A percentile compares a stretch with the other conserved stretches of the same genome.
Evolutionary conservation across 2,329 filamentous ascomycete species (phyloP).

Genomic region (Aspergillus thermomutatus): DNA sequence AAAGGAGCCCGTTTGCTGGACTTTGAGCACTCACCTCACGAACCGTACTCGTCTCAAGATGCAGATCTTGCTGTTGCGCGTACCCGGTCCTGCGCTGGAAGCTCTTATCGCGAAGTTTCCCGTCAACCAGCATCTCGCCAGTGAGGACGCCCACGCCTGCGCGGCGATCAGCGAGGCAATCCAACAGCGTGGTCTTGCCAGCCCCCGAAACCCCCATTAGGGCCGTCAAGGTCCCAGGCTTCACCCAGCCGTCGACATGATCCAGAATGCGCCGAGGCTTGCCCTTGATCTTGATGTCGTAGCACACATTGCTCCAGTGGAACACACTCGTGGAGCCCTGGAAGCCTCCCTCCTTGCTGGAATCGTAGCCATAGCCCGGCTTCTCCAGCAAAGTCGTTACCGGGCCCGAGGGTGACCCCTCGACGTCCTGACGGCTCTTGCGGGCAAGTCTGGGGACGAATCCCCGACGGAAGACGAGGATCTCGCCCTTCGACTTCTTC

Average conservation of each 20-base stretch:
- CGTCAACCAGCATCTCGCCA: conserved; percentile 83
- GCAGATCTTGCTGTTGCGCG: conserved; percentile 88
- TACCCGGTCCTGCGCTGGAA: conserved; percentile 94
- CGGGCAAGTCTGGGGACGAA: conserved; percentile 47
- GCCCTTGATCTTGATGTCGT: conserved; percentile 75
- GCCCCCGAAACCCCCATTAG: conserved; percentile 88
- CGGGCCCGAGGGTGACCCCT: conserved; percentile 13
- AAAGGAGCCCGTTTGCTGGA: no score
- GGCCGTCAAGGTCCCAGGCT: conserved; percentile 84
- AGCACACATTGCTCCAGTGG: conserved; percentile 82
- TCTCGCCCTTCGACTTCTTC: conserved; percentile 72
- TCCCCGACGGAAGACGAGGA: conserved; percentile 69
- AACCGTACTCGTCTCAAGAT: conserved; percentile 78
- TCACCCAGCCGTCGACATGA: conserved; percentile 88
- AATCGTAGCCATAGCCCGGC: conserved; percentile 44
- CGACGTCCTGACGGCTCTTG: conserved; percentile 23
- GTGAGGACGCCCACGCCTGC: conserved; percentile 85
- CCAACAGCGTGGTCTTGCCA: conserved; percentile 89
- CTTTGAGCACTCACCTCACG: no score
- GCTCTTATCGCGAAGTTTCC: conserved; percentile 67
- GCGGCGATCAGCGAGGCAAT: conserved; percentile 73
- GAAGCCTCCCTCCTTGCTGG: conserved; percentile 19
- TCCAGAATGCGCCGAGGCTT: conserved; percentile 74
- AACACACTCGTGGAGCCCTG: conserved; percentile 67
- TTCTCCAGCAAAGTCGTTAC: conserved; percentile 30